Conservation (phyloP, 2,329 filamentous ascomycete species). For the Talaromyces sp. region DNA sequence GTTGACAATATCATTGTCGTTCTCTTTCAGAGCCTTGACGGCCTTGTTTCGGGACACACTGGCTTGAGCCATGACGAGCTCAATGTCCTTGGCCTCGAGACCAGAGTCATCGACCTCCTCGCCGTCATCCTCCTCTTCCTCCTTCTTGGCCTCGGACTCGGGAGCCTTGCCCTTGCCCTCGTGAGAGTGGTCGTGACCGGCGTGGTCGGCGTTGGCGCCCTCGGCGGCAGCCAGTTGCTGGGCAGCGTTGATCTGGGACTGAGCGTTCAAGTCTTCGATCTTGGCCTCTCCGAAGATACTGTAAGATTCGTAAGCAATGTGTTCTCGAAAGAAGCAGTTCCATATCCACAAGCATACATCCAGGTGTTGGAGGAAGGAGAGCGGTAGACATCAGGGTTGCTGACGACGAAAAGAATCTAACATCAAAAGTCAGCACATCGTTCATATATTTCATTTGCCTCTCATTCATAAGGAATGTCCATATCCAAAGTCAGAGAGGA, state of each 20-base stretch:
- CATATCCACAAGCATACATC: conserved; percentile 65
- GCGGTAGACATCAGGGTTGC: conserved; percentile 99
- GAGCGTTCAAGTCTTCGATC: conserved; percentile 99
- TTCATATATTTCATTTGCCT: conserved; percentile 8
- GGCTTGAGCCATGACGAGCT: conserved; percentile 97
- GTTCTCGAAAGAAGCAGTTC: neutral
- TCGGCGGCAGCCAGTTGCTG: conserved; percentile 80
- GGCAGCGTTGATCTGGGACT: conserved; percentile 90
- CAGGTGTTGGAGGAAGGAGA: conserved; percentile 99
- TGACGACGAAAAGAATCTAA: conserved; percentile 98
- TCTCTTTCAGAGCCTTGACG: conserved; percentile 91
- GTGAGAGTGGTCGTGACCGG: conserved; percentile 53
- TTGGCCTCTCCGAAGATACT: conserved; percentile 99
- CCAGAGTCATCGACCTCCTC: conserved; percentile 94
- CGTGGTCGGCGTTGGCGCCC: conserved; percentile 54
- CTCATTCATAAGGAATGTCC: neutral
- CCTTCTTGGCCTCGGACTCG: conserved; percentile 57
- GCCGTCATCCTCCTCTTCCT: conserved; percentile 83
- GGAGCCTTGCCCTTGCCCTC: conserved; percentile 63
- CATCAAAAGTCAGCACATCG: conserved; percentile 11
- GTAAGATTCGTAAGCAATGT: conserved; percentile 22
- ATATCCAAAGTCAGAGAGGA: neutral
- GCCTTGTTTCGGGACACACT: conserved; percentile 97
- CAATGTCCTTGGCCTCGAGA: conserved; percentile 98
- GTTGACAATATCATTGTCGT: conserved; percentile 99